Evolutionary conservation across 108 stramenopile genomes (phyloP).

Genomic region (Aureococcus anophagefferens): DNA sequence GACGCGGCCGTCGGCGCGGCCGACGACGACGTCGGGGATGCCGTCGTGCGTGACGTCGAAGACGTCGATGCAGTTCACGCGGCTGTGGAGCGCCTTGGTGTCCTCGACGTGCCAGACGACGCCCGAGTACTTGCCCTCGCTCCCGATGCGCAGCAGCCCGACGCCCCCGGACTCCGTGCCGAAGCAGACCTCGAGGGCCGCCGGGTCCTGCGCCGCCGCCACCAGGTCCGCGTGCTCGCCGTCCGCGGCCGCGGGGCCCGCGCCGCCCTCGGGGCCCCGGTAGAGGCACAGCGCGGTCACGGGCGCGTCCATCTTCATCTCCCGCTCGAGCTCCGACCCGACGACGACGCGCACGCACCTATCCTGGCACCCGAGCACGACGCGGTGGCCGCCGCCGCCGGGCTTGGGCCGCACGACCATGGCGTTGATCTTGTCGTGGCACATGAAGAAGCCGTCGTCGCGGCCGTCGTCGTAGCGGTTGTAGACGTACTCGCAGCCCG

Average conservation of each 20-base stretch:
- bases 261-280: too few species aligned
- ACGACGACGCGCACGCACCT: slow-evolving; percentile 22
- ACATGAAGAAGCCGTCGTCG: slow-evolving; percentile 34
- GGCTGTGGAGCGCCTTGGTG: too few species aligned
- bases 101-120: too few species aligned
- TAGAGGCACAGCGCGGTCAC: neutral
- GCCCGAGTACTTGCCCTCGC: too few species aligned
- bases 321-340: slow-evolving; percentile 15
- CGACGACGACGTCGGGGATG: slow-evolving; percentile 20
- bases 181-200: too few species aligned
- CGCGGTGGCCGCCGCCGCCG: slow-evolving; percentile 7
- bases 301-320: neutral
- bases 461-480: slow-evolving; percentile 32
- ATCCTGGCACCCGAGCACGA: slow-evolving; percentile 26
- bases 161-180: too few species aligned
- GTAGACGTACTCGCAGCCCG: slow-evolving; percentile 38
- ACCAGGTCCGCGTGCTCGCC: too few species aligned
- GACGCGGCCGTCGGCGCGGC: slow-evolving; percentile 29
- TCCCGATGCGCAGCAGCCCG: too few species aligned
- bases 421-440: slow-evolving; percentile 21
- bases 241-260: too few species aligned
- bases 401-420: slow-evolving; percentile 15
- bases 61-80: slow-evolving; percentile 5
- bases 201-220: too few species aligned
- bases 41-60: slow-evolving; percentile 32